Base-by-base conservation (phyloP, 2,329 filamentous ascomycete species). In the Colletotrichum spaethianum region DNA sequence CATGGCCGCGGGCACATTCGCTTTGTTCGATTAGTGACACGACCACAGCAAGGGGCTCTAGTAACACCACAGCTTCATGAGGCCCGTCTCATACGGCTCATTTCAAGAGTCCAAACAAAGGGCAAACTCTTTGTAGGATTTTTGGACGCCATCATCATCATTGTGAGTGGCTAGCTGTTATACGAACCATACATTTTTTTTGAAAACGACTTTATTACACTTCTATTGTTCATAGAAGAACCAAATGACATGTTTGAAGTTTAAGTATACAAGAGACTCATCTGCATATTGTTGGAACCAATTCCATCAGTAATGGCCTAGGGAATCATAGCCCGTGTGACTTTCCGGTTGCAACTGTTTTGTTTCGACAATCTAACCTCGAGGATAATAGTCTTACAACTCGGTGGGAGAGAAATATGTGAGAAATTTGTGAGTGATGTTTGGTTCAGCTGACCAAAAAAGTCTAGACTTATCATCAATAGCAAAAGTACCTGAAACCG, bases 381-480 rank as follows among this genome's bases (percentile, higher is more conserved):
- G 0, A 1, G 3, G 44, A 26, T 4, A 46, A 2, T 2, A 23
- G n/a, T 12, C 9, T 23, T 12, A 4, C 1, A 23, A 1, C 4
- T 11, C 44, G 6, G 12, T n/a, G 12, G n/a, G 11, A 8, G 20
- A 46, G 1, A 46, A 3, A 46, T 4, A 8, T 46, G 9, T n/a
- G n/a, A n/a, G n/a, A n/a, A n/a, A n/a, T n/a, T n/a, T n/a, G n/a
- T n/a, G n/a, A n/a, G n/a, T n/a, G n/a, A n/a, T n/a, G n/a, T n/a
- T n/a, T n/a, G n/a, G n/a, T n/a, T n/a, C n/a, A n/a, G n/a, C n/a
- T n/a, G n/a, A n/a, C n/a, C n/a, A n/a, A n/a, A n/a, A n/a, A n/a
- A n/a, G n/a, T n/a, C n/a, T n/a, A n/a, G n/a, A n/a, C n/a, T n/a
- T n/a, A n/a, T n/a, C n/a, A n/a, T n/a, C n/a, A n/a, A n/a, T n/a